A percentile compares a stretch with the other conserved stretches of the same genome.
Conservation (phyloP, 1,284 basidiomycete genomes). For the Pterulicium gracile region DNA sequence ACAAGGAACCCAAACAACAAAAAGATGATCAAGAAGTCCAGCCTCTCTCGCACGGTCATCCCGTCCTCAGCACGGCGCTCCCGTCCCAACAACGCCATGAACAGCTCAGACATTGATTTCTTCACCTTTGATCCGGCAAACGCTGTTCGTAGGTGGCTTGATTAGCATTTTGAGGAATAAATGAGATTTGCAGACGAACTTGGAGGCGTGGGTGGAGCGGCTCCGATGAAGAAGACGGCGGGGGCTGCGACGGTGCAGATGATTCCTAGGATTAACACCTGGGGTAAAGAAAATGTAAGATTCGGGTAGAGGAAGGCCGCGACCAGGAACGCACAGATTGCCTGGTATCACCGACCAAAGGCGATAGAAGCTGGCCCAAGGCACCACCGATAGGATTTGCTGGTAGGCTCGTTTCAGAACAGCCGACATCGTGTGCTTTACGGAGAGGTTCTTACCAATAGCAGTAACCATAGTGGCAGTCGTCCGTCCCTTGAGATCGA, state of each 20-base stretch:
- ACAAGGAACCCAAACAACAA: constrained; percentile 54
- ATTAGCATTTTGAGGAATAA: constrained; percentile 3
- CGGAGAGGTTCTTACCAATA: constrained; percentile 34
- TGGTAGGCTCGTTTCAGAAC: no score
- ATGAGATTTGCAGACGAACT: constrained; percentile 29
- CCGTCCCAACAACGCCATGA: constrained; percentile 44
- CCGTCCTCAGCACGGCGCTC: constrained; percentile 27
- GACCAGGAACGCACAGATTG: constrained; percentile 37
- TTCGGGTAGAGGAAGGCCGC: neutral
- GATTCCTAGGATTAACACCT: constrained; percentile 65
- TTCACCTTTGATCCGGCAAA: constrained; percentile 51
- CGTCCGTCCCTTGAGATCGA: constrained; percentile 58
- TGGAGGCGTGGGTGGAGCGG: constrained; percentile 60
- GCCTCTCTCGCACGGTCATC: constrained; percentile 54
- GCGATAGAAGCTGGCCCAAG: constrained; percentile 59
- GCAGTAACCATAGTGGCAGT: constrained; percentile 74
- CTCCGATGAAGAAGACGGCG: constrained; percentile 41
- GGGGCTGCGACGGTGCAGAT: constrained; percentile 53
- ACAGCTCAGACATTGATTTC: constrained; percentile 40
- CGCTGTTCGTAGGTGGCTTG: constrained; percentile 27
- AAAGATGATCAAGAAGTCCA: constrained; percentile 54
- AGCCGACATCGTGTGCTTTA: no score
- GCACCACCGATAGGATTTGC: constrained; percentile 43
- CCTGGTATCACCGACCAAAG: constrained; percentile 41
- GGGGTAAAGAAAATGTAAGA: constrained; percentile 1